Conservation (phyloP, 306 rosid species). For the Inga oerstediana region DNA sequence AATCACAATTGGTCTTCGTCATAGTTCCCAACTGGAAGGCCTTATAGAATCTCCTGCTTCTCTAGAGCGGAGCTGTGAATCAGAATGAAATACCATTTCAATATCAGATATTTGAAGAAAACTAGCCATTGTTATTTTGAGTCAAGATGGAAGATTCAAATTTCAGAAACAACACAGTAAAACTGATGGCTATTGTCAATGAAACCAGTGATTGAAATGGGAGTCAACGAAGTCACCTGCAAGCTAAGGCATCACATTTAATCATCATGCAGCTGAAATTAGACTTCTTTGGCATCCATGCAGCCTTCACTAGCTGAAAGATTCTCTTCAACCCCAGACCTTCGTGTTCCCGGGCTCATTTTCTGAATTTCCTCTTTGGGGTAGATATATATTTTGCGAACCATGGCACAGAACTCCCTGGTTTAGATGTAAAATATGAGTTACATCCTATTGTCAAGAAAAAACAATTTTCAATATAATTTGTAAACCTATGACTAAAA, state of each 20-base stretch:
- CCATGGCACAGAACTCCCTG: slow-evolving; percentile 95
- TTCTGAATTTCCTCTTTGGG: slow-evolving; percentile 93
- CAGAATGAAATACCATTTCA: background rate
- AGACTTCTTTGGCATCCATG: slow-evolving; percentile 53
- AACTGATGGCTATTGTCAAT: background rate
- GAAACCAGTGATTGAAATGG: background rate
- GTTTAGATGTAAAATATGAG: slow-evolving; percentile 16
- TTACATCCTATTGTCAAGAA: slow-evolving; percentile 1
- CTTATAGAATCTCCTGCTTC: slow-evolving; percentile 38
- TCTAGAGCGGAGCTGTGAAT: slow-evolving; percentile 31
- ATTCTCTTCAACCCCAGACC: slow-evolving; percentile 62
- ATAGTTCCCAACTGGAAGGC: slow-evolving; percentile 44
- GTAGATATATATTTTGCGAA: slow-evolving; percentile 86
- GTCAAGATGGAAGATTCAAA: slow-evolving; percentile 1
- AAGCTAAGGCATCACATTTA: slow-evolving; percentile 40
- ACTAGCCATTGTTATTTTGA: background rate
- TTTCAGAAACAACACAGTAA: background rate
- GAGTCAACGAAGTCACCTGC: slow-evolving; percentile 35
- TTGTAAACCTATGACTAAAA: background rate
- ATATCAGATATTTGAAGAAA: slow-evolving; percentile 2
- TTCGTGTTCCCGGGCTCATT: slow-evolving; percentile 78
- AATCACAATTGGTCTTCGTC: slow-evolving; percentile 45
- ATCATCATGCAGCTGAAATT: slow-evolving; percentile 47
- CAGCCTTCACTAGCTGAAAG: slow-evolving; percentile 47
- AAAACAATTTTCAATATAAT: background rate